Conservation (phyloP, 371 early-diverging fungal genomes). For the Chytridiales sp. region DNA sequence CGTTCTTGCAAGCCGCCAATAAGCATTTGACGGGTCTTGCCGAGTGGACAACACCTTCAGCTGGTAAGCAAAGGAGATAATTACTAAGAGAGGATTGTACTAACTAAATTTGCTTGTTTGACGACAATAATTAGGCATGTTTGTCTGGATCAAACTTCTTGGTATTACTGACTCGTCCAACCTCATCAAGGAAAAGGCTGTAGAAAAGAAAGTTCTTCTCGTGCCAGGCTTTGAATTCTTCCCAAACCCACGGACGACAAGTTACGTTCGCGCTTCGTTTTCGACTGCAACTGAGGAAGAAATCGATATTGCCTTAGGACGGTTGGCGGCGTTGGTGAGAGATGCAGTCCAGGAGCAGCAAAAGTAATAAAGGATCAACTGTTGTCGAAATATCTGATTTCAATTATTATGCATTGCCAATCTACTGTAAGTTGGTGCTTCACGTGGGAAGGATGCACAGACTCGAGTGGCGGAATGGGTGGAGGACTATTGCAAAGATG, state of each 20-base stretch:
- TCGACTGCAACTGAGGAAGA: conserved; percentile 61
- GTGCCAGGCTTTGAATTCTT: conserved; percentile 67
- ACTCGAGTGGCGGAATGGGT: no score
- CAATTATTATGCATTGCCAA: no score
- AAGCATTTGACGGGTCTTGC: conserved; percentile 62
- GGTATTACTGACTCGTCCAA: conserved; percentile 64
- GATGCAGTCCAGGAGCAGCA: no score
- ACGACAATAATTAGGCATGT: conserved; percentile 60
- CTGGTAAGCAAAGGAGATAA: conserved; percentile 39
- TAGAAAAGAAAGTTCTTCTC: conserved; percentile 71
- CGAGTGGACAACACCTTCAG: conserved; percentile 67
- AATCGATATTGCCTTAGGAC: conserved; percentile 61
- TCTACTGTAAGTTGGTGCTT: no score
- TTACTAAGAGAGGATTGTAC: neutral
- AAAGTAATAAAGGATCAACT: no score
- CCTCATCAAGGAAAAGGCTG: conserved; percentile 63
- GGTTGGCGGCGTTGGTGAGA: conserved; percentile 50
- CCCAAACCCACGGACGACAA: conserved; percentile 43
- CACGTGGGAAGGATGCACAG: no score
- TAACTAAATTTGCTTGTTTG: neutral
- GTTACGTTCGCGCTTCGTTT: conserved; percentile 64
- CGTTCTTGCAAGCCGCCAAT: conserved; percentile 57
- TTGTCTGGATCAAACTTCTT: conserved; percentile 74
- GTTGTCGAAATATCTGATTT: no score
- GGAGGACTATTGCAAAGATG: no score